These are phyloP conservation scores for Venturia pyrina DNA, from an alignment of 2,329 filamentous ascomycete species.

Conservation along the genomic window DNA sequence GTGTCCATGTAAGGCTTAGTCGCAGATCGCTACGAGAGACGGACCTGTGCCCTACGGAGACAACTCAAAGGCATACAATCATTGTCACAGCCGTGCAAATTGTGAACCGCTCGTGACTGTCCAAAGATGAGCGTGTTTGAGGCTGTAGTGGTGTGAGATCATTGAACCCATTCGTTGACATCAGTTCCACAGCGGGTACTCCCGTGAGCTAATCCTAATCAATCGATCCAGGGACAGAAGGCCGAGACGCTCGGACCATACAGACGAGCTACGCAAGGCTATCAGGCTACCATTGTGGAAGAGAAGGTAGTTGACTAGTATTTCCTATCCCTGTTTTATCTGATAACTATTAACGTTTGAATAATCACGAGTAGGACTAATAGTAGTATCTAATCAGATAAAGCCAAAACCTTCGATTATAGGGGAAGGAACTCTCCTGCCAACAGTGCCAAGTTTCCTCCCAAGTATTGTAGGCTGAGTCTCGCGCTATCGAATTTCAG, in stretches of 20 bases:
- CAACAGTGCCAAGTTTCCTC: no score
- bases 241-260: not conserved
- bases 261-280: no score
- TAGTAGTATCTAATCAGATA: no score
- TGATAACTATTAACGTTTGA: no score
- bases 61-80: not conserved
- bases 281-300: no score
- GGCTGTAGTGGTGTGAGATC: not conserved
- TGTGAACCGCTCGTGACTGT: not conserved
- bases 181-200: not conserved
- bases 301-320: no score
- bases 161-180: not conserved
- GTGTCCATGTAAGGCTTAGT: not conserved
- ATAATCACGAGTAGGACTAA: no score
- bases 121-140: not conserved
- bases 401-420: no score
- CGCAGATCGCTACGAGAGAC: not conserved
- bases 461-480: no score
- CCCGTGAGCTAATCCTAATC: not conserved
- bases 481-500: no score
- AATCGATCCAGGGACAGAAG: not conserved
- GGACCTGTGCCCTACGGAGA: not conserved
- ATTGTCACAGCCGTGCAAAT: not conserved
- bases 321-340: no score
- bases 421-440: no score